Base-by-base conservation (phyloP, 352 stramenopile genomes). In the Phytophthora syringae region DNA sequence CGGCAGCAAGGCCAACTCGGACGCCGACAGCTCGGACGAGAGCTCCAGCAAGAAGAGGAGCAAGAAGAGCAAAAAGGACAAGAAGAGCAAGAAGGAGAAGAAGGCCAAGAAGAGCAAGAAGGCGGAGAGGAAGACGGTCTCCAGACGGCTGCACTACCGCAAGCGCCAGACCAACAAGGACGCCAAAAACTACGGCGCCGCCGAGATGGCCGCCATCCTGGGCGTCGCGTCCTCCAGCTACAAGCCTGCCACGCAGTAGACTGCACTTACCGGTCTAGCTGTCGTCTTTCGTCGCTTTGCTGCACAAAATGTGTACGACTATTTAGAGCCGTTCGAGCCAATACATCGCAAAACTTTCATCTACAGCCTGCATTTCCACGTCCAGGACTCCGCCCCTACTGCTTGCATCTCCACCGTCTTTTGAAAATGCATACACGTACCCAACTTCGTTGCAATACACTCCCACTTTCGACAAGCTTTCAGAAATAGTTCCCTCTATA, bases 151-250 rank as follows among this genome's bases (percentile, higher is more conserved):
- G 30, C 76, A 93, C 40, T 93, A 94, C 74, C 75, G 81, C 67
- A 93, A 91, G 69, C 85, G 86, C 12, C 76, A 93, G 48, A 77
- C 72, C 57, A 94, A 94, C 83, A 97, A 97, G 77, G 89, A 96
- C 67, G 88, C 88, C 56, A 90, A 89, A 62, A 78, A 66, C 27
- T 97, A 96, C 74, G 80, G 79, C n/a, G 79, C 85, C 3, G 72
- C 60, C 20, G 90, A 95, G 54, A 94, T 97, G 84, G 80, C 87
- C 25, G 89, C 87, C 36, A 96, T 97, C 49, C 60, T 97, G 36
- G 89, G 89, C 12, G 80, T 92, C 32, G 84, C 86, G 0, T 86
- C 86, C 24, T 84, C 74, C 3, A 72, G 51, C 16, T 77, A 74
- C 56, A 68, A 68, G 40, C 28, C 50, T 20, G 40, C 49, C 7